Base-by-base conservation (phyloP, 495 filamentous ascomycete genomes). In the Aspergillus leporis region DNA sequence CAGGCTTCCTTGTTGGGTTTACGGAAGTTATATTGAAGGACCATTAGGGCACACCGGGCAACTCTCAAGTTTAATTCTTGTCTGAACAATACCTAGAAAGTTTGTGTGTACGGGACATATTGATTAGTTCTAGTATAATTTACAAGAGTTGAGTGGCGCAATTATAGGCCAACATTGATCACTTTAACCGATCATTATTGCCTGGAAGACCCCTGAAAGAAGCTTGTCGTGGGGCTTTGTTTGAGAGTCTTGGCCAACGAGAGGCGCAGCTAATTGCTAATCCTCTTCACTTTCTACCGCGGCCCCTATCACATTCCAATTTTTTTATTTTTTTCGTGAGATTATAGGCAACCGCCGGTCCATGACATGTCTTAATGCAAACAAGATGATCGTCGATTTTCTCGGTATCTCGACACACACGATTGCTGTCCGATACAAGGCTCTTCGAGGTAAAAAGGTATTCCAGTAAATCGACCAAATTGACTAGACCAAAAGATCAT, bases 221-320 rank as follows among this genome's bases (percentile, higher is more conserved):
- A 47, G 43, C 43, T 47, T 47, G 18, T 8, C 43, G 43, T 47
- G 43, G 43, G 43, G 43, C 43, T 18, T 47, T n/a, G 21, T 47
- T 22, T 12, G 9, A n/a, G 38, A 21, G 1, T 8, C 41, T 19
- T n/a, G 43, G 43, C 43, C 43, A 47, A 47, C 43, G 19, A 47
- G 43, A 47, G 43, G 19, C 43, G 43, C 19, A 22, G 43, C 19
- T 10, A 3, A 47, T 47, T 47, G 43, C 12, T 22, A 19, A 47
- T 47, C 43, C 19, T 23, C 2, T 18, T 18, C 41, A 3, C 2
- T 19, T 45, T 21, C 41, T 14, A 4, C 41, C 41, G 14, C n/a
- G 10, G 36, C 41, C 41, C 41, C 41, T 45, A 45, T 45, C 41
- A 45, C 10, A 2, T 10, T 36, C 41, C 5, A 12, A n/a, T n/a